These are phyloP conservation scores for Zopfochytrium polystomum DNA, from an alignment of 371 early-diverging fungal species.

Conservation along the genomic window DNA sequence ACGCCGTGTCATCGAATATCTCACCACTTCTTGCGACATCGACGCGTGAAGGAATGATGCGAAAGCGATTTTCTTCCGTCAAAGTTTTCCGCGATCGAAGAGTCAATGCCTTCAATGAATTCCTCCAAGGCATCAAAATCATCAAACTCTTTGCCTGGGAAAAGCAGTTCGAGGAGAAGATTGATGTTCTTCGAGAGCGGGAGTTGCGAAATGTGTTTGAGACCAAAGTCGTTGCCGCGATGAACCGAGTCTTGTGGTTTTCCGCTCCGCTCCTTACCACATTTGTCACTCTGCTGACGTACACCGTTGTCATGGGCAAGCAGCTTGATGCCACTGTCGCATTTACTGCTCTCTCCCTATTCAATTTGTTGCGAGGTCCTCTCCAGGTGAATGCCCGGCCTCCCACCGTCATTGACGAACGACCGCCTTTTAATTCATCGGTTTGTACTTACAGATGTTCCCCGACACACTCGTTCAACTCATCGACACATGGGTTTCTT, in stretches of 20 bases:
- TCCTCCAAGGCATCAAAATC: too few relatives aligned
- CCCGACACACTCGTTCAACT: conserved; percentile 20
- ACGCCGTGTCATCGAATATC: too few relatives aligned
- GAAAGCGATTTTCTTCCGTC: not conserved
- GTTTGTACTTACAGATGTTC: conserved; percentile 16
- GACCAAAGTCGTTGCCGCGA: not conserved
- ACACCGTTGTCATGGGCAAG: conserved; percentile 2
- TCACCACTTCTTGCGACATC: too few relatives aligned
- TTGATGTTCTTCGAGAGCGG: conserved; percentile 17
- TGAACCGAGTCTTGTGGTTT: conserved; percentile 17
- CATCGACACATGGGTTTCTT: conserved; percentile 23
- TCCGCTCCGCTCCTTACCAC: too few relatives aligned
- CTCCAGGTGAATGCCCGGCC: not conserved
- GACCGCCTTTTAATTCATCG: too few relatives aligned
- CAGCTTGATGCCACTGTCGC: conserved; percentile 43
- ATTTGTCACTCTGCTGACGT: conserved; percentile 18
- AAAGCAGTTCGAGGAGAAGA: conserved; percentile 27
- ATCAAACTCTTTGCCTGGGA: conserved; percentile 42
- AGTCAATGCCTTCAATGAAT: conserved; percentile 10
- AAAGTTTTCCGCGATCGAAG: conserved; percentile 9
- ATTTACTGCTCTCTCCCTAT: conserved; percentile 37
- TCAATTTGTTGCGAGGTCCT: too few relatives aligned
- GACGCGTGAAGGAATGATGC: not conserved
- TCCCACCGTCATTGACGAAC: too few relatives aligned
- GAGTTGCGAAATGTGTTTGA: conserved; percentile 3